Evolutionary conservation across 768 basidiomycete genomes (phyloP), one percentile per base, ranked within the genome.

Genomic region (Erythrobasidium yunnanense): DNA sequence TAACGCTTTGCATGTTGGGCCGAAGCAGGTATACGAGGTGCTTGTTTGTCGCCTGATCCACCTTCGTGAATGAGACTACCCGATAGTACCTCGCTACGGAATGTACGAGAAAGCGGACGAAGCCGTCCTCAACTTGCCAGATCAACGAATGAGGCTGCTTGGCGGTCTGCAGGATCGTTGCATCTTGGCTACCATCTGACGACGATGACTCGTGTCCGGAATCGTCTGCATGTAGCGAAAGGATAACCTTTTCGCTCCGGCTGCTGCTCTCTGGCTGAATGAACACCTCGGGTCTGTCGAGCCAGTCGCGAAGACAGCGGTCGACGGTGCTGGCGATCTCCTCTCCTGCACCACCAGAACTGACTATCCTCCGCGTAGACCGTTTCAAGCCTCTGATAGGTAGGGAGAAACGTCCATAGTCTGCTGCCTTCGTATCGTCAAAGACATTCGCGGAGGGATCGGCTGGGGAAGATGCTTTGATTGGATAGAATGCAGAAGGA

Each of bases 141-240:
- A 63, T 49, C n/a, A 63, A 49, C 3, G 45, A n/a, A 23, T 63
- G 60, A 7, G 60, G 60, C 60, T 63, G 60, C n/a, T 51, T 49
- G 11, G 60, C 25, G 23, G 52, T 15, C 49, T 63, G 60, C 8
- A 2, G 23, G 27, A 63, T 47, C 30, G 60, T 49, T 25, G 32
- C 6, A 4, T 49, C 47, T 4, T 8, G 32, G 2, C 47, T 49
- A 25, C 23, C 45, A 22, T 49, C 6, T 20, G 25, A 29, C 29
- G 45, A 34, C 20, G 46, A 32, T n/a, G 42, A 38, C 29, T 51
- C 32, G 23, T 32, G 23, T 11, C 8, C 13, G 18, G 54, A 13
- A n/a, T 22, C 29, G 11, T 11, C 25, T 45, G 56, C 34, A 35
- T 46, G 8, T 22, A 27, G 30, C 17, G 17, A 55, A 20, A 35